phyloP scores from a whole-genome alignment of 768 basidiomycete genomes.

The Kwoniella dejecticola region DNA sequence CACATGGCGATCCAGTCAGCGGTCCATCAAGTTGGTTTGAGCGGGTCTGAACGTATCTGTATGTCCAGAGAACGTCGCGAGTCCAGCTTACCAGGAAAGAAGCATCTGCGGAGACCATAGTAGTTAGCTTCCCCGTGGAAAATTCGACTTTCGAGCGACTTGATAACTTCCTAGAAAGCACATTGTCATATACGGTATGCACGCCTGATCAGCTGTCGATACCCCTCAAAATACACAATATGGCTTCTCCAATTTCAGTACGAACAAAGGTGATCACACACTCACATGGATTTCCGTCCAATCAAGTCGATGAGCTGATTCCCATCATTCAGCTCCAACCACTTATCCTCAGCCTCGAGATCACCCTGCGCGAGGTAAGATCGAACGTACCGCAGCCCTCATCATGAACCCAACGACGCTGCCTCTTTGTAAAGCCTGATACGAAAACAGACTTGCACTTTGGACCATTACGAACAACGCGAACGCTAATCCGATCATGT shows the following conservation, averaged over 20 bases:
- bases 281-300: slow-evolving; percentile 65
- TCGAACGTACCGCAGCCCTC: slow-evolving; percentile 16
- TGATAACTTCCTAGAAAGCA: slow-evolving; percentile 64
- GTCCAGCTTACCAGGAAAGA: slow-evolving; percentile 61
- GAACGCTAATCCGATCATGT: slow-evolving; percentile 66
- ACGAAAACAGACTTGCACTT: slow-evolving; percentile 14
- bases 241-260: no score
- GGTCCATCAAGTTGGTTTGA: no score
- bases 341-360: not conserved
- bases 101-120: slow-evolving; percentile 68
- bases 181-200: no score
- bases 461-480: slow-evolving; percentile 63
- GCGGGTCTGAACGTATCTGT: no score
- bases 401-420: slow-evolving; percentile 25
- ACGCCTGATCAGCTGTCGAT: no score
- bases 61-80: no score
- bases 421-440: slow-evolving; percentile 24
- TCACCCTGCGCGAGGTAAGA: not conserved
- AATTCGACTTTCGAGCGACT: slow-evolving; percentile 64
- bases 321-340: not conserved
- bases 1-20: no score
- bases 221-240: no score
- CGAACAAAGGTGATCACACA: no score
- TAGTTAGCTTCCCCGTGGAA: slow-evolving; percentile 68
- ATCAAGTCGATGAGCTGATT: slow-evolving; percentile 57